A percentile compares a stretch with the other conserved stretches of the same genome.
phyloP scores from a whole-genome alignment of 106 monocot species.

The Phalaenopsis equestris region DNA sequence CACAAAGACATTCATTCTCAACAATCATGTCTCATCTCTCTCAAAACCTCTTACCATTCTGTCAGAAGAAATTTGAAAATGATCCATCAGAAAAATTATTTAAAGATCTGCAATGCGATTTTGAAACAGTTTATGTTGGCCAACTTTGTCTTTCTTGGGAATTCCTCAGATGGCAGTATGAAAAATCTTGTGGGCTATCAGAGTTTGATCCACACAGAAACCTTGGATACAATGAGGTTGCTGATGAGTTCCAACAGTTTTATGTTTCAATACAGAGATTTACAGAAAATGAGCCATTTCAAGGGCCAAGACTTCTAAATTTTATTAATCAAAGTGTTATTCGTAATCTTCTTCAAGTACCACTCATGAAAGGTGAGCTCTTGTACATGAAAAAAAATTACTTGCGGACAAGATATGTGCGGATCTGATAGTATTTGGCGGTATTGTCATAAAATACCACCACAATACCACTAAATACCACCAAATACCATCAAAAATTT shows the following conservation, averaged over 20 bases:
- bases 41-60: conserved; percentile 33
- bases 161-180: conserved; percentile 80
- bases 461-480: too few relatives aligned
- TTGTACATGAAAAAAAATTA: too few relatives aligned
- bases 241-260: conserved; percentile 82
- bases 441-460: too few relatives aligned
- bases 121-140: conserved; percentile 78
- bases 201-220: conserved; percentile 30
- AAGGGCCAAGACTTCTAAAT: conserved; percentile 49
- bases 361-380: conserved; percentile 56
- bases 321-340: conserved; percentile 57
- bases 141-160: conserved; percentile 91
- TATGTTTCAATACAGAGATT: conserved; percentile 64
- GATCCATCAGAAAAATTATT: conserved; percentile 43
- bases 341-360: conserved; percentile 68
- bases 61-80: conserved; percentile 22
- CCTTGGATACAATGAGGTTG: conserved; percentile 51
- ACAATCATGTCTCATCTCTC: conserved; percentile 37
- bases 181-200: conserved; percentile 41
- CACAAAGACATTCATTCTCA: conserved; percentile 28
- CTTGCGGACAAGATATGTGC: too few relatives aligned
- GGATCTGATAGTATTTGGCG: too few relatives aligned
- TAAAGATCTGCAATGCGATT: conserved; percentile 49
- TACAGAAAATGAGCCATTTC: conserved; percentile 65
- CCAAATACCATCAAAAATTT: too few relatives aligned